phyloP scores from a whole-genome alignment of 1,139 yeast species.

The Candida frijolesensis region DNA sequence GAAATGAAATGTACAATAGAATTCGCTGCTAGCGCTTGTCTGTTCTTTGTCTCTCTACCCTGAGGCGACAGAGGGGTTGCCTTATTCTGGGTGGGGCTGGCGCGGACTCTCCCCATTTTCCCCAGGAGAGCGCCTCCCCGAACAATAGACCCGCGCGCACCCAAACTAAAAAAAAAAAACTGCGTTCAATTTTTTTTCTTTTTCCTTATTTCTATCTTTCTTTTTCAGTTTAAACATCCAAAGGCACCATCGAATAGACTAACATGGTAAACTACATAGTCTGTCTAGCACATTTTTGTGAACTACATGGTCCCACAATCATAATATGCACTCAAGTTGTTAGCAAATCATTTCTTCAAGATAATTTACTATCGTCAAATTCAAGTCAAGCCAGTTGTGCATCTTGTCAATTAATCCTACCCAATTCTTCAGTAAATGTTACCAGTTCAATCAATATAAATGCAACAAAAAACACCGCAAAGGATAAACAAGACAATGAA shows the following conservation, averaged over 20 bases:
- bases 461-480: not conserved
- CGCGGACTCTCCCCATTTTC: too few species aligned
- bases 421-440: slow-evolving; percentile 37
- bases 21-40: too few species aligned
- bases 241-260: not conserved
- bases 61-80: too few species aligned
- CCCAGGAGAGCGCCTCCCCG: too few species aligned
- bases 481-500: slow-evolving; percentile 12
- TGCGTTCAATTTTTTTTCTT: not conserved
- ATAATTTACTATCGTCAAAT: slow-evolving; percentile 23
- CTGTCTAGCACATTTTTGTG: slow-evolving; percentile 81
- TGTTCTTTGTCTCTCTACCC: too few species aligned
- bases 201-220: too few species aligned
- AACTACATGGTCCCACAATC: slow-evolving; percentile 80
- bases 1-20: too few species aligned
- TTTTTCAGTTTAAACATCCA: not conserved
- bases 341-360: slow-evolving; percentile 13
- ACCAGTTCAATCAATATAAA: slow-evolving; percentile 19
- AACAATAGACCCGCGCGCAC: too few species aligned
- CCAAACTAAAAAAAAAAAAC: too few species aligned
- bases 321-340: slow-evolving; percentile 67
- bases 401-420: slow-evolving; percentile 57
- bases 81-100: too few species aligned
- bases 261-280: slow-evolving; percentile 39
- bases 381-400: slow-evolving; percentile 51